Evolutionary conservation across 495 filamentous ascomycete genomes (phyloP).

Genomic region (Penicillium paradoxum): DNA sequence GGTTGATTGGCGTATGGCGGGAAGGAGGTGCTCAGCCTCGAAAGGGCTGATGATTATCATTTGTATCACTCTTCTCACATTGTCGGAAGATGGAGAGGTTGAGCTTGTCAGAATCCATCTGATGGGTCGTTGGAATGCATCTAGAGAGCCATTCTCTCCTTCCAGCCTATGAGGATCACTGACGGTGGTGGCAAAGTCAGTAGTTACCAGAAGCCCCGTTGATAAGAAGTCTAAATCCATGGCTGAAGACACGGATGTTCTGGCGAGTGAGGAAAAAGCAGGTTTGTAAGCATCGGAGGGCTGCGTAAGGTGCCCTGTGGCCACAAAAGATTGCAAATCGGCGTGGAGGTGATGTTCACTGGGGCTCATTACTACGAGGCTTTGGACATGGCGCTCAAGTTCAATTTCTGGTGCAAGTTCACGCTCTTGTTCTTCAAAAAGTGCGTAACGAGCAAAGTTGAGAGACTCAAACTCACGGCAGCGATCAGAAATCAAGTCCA

Average conservation of each 20-base stretch:
- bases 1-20: constrained; percentile 26
- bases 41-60: constrained; percentile 58
- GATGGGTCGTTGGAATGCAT: constrained; percentile 53
- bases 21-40: constrained; percentile 54
- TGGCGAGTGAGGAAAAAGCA: constrained; percentile 40
- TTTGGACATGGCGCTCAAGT: constrained; percentile 50
- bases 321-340: constrained; percentile 41
- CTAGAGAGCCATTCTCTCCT: constrained; percentile 7
- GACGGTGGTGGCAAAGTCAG: constrained; percentile 53
- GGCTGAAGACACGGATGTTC: constrained; percentile 34
- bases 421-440: constrained; percentile 68
- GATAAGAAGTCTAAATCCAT: constrained; percentile 41
- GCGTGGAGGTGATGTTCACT: constrained; percentile 39
- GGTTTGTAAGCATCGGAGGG: constrained; percentile 34
- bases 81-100: background rate
- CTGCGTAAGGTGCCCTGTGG: constrained; percentile 16
- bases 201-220: no score
- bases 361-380: constrained; percentile 37
- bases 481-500: constrained; percentile 30
- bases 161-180: background rate
- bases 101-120: constrained; percentile 52
- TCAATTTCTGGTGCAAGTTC: constrained; percentile 62
- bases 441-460: constrained; percentile 27
- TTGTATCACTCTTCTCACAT: constrained; percentile 6
- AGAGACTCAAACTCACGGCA: constrained; percentile 42